phyloP scores from a whole-genome alignment of 2,329 filamentous ascomycete genomes.

The Pyrenochaeta sp. region DNA sequence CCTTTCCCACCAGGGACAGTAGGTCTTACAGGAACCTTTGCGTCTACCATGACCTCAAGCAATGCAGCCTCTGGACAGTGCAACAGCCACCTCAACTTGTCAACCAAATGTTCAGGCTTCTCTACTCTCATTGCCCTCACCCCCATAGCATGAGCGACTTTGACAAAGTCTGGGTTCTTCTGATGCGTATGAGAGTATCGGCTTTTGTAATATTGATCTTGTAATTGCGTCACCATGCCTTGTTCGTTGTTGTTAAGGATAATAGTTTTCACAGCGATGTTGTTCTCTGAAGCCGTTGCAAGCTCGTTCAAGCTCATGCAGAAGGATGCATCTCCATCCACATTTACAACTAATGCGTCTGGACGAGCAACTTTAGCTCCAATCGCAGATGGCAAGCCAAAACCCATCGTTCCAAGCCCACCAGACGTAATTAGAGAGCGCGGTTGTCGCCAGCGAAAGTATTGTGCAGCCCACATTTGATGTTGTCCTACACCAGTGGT shows the following conservation, averaged over 20 bases:
- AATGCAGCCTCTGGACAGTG: constrained; percentile 83
- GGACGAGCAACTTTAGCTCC: constrained; percentile 88
- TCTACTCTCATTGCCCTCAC: constrained; percentile 75
- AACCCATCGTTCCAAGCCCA: constrained; percentile 96
- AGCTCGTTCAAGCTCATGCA: constrained; percentile 98
- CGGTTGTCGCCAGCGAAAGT: constrained; percentile 92
- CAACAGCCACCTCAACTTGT: constrained; percentile 86
- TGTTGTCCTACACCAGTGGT: constrained; percentile 95
- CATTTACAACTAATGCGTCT: constrained; percentile 88
- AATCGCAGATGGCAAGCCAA: constrained; percentile 90
- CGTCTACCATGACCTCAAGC: constrained; percentile 89
- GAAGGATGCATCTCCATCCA: constrained; percentile 98
- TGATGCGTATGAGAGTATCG: constrained; percentile 93
- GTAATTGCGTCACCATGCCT: constrained; percentile 99
- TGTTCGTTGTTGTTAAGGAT: constrained; percentile 97
- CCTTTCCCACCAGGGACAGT: constrained; percentile 92
- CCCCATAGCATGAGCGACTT: constrained; percentile 89
- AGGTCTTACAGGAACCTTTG: constrained; percentile 90
- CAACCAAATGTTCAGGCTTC: constrained; percentile 78
- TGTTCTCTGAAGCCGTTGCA: constrained; percentile 90
- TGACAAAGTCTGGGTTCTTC: constrained; percentile 94
- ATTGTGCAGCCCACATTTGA: constrained; percentile 98
- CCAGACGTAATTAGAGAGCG: constrained; percentile 96
- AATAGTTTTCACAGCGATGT: constrained; percentile 94
- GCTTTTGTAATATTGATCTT: constrained; percentile 96